A percentile compares a stretch with the other conserved stretches of the same genome.
Evolutionary conservation across 495 filamentous ascomycete species (phyloP).

Genomic region (Thermothielavioides terrestris): DNA sequence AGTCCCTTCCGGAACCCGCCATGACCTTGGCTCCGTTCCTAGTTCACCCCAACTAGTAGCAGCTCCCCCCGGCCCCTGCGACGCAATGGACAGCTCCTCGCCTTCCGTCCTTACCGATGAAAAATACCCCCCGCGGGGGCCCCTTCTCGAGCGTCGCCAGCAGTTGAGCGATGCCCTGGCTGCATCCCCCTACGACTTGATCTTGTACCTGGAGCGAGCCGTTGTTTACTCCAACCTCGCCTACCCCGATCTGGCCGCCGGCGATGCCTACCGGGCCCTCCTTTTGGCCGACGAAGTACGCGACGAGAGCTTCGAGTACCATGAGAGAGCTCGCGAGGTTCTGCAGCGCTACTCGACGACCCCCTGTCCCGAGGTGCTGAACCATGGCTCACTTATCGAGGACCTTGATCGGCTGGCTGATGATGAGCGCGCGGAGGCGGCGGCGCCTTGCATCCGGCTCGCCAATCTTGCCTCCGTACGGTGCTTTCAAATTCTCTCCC

Average conservation of each 20-base stretch:
- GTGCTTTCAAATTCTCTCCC: constrained; percentile 49
- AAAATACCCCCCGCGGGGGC: constrained; percentile 25
- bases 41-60: background rate
- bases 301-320: constrained; percentile 60
- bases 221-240: constrained; percentile 61
- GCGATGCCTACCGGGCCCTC: constrained; percentile 84
- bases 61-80: background rate
- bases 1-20: constrained; percentile 2
- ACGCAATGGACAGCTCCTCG: constrained; percentile 32
- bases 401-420: constrained; percentile 30
- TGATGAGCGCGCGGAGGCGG: constrained; percentile 21
- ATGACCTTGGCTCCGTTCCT: constrained; percentile 2
- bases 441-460: constrained; percentile 25
- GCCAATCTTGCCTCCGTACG: constrained; percentile 39
- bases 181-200: constrained; percentile 64
- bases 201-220: constrained; percentile 65
- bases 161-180: constrained; percentile 41
- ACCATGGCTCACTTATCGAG: constrained; percentile 34
- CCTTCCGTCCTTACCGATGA: constrained; percentile 24
- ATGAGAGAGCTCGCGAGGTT: constrained; percentile 44
- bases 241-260: constrained; percentile 82
- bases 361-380: constrained; percentile 29
- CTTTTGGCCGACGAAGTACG: constrained; percentile 72
- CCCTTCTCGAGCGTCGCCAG: constrained; percentile 39
- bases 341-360: constrained; percentile 25